phyloP scores from a whole-genome alignment of 1,284 basidiomycete species.

The Cryptococcus wingfieldii region DNA sequence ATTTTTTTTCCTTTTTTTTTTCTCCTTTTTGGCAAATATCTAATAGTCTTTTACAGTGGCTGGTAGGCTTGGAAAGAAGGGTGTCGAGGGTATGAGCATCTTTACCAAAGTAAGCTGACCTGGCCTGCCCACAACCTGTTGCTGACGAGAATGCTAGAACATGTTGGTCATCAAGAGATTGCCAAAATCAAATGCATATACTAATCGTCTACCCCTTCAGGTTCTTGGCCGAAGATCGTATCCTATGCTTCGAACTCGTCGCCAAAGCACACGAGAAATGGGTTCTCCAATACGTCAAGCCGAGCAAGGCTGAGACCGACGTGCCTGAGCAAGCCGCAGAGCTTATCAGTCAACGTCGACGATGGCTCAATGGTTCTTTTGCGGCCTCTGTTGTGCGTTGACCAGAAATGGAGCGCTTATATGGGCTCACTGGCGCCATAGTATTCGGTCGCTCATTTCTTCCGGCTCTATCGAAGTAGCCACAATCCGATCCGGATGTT shows the following conservation, averaged over 20 bases:
- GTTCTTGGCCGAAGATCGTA: slow-evolving; percentile 47
- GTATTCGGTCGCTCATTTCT: slow-evolving; percentile 94
- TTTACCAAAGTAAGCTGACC: slow-evolving; percentile 60
- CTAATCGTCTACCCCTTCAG: neutral
- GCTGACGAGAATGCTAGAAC: no score
- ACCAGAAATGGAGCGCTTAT: neutral
- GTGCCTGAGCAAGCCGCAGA: slow-evolving; percentile 71
- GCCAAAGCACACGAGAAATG: slow-evolving; percentile 82
- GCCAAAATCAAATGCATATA: neutral
- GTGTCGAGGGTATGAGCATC: slow-evolving; percentile 95
- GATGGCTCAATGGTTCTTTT: slow-evolving; percentile 96
- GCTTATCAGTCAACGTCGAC: slow-evolving; percentile 85
- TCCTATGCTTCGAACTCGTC: slow-evolving; percentile 93
- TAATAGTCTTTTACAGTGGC: slow-evolving; percentile 55
- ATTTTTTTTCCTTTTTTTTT: no score
- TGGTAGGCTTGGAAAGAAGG: slow-evolving; percentile 85
- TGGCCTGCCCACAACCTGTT: no score
- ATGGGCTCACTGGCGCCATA: slow-evolving; percentile 28
- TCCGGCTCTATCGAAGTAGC: slow-evolving; percentile 77
- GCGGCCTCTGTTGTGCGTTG: slow-evolving; percentile 80
- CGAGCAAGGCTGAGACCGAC: slow-evolving; percentile 75
- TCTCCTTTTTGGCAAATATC: neutral
- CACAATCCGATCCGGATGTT: slow-evolving; percentile 83
- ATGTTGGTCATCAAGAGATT: no score
- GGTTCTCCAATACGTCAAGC: slow-evolving; percentile 91